A percentile compares a stretch with the other conserved stretches of the same genome.
Evolutionary conservation across 2,329 filamentous ascomycete genomes (phyloP).

Genomic region (Hymenoscyphus scutula): DNA sequence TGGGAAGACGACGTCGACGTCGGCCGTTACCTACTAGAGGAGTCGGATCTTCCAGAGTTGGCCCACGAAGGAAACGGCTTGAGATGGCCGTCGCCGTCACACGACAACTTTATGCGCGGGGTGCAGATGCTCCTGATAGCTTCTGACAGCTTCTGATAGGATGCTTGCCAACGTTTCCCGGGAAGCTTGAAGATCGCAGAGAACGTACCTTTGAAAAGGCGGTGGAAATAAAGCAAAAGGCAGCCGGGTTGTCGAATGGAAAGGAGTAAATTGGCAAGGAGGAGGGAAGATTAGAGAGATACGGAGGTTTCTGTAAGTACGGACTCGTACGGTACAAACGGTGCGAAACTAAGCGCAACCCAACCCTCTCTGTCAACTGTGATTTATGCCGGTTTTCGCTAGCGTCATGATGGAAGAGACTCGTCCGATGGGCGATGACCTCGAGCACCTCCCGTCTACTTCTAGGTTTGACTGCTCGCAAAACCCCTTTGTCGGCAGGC

Average conservation of each 20-base stretch:
- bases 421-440: neutral
- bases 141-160: neutral
- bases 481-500: too few relatives aligned
- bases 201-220: too few relatives aligned
- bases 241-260: too few relatives aligned
- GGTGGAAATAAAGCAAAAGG: too few relatives aligned
- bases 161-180: neutral
- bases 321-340: too few relatives aligned
- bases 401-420: neutral
- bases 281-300: too few relatives aligned
- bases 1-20: neutral
- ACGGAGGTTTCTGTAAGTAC: too few relatives aligned
- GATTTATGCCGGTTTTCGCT: neutral
- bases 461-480: too few relatives aligned
- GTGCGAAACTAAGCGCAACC: neutral
- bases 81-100: constrained; percentile 2
- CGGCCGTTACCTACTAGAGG: too few relatives aligned
- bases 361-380: too few relatives aligned
- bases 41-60: neutral
- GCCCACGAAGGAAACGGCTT: neutral
- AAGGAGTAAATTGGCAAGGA: too few relatives aligned
- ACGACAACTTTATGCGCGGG: constrained; percentile 1
- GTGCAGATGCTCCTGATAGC: neutral
- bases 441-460: too few relatives aligned
- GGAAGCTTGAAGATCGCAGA: neutral